These are phyloP conservation scores for Epichloe coenophiala DNA, from an alignment of 2,329 filamentous ascomycete species.

Conservation along the genomic window DNA sequence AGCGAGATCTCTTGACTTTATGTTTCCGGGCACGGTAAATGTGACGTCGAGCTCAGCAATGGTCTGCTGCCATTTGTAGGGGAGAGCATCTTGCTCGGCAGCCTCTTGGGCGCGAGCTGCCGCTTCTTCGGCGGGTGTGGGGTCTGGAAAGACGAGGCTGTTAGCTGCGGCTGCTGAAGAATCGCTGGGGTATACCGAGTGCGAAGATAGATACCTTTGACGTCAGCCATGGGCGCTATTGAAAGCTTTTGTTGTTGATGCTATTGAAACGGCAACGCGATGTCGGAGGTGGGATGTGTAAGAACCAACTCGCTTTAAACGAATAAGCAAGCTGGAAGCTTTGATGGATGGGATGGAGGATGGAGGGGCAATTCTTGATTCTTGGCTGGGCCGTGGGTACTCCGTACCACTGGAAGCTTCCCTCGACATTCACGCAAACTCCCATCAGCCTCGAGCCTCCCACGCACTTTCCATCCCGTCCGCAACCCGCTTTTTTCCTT, in stretches of 20 bases:
- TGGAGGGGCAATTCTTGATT: no score
- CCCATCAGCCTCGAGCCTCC: not conserved
- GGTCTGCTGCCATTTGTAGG: slow-evolving; percentile 95
- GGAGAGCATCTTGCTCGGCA: slow-evolving; percentile 84
- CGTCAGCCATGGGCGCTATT: not conserved
- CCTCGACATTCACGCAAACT: not conserved
- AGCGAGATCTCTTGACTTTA: slow-evolving; percentile 72
- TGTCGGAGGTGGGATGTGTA: not conserved
- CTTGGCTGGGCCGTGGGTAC: no score
- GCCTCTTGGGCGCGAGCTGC: slow-evolving; percentile 57
- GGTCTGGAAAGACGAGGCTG: slow-evolving; percentile 25
- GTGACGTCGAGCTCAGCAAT: slow-evolving; percentile 78
- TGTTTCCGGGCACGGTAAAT: slow-evolving; percentile 63
- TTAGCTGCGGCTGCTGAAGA: not conserved
- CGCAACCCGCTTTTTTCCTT: no score
- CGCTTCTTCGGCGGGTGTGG: slow-evolving; percentile 40
- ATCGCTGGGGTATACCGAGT: not conserved
- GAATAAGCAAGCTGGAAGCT: not conserved
- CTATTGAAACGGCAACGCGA: not conserved
- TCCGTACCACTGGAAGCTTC: not conserved
- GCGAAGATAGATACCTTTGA: not conserved
- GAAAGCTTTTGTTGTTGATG: not conserved
- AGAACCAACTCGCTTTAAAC: not conserved
- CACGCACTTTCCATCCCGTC: no score
- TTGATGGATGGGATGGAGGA: not conserved